Evolutionary conservation across 2,329 filamentous ascomycete genomes (phyloP).

Genomic region (Fusarium dlaminii): DNA sequence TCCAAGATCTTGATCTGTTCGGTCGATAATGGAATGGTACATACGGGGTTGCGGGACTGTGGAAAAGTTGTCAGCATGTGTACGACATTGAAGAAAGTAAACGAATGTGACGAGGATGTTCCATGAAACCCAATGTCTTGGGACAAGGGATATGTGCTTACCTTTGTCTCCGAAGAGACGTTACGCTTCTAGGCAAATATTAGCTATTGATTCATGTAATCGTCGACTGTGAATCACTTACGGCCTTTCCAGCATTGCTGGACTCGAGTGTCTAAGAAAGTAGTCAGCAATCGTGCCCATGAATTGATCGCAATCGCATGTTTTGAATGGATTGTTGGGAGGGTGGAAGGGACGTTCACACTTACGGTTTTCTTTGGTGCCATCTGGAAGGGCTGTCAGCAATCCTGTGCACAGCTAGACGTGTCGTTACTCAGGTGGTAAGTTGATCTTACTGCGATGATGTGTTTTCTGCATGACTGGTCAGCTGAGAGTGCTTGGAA

Average conservation of each 20-base stretch:
- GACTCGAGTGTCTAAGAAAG: accelerated
- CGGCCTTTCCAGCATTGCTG: accelerated
- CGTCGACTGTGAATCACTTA: not conserved
- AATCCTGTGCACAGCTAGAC: not conserved
- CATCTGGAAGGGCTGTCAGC: not conserved
- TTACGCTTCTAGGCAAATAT: accelerated
- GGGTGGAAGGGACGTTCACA: not conserved
- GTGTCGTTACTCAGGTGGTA: not conserved
- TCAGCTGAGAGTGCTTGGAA: not conserved
- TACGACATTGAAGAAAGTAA: not conserved
- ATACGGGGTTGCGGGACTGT: accelerated
- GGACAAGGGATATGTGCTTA: not conserved
- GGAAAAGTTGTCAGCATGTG: not conserved
- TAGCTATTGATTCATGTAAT: not conserved
- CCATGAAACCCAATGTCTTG: not conserved
- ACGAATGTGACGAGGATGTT: not conserved
- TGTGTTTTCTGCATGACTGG: not conserved
- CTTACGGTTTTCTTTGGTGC: accelerated
- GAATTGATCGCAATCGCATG: not conserved
- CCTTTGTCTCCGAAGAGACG: accelerated
- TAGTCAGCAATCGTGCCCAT: not conserved
- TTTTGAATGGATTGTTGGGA: not conserved
- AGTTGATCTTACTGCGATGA: not conserved
- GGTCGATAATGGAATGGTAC: not conserved
- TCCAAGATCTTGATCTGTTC: not conserved